Base-by-base conservation (phyloP, 495 filamentous ascomycete genomes). In the Lepraria neglecta region DNA sequence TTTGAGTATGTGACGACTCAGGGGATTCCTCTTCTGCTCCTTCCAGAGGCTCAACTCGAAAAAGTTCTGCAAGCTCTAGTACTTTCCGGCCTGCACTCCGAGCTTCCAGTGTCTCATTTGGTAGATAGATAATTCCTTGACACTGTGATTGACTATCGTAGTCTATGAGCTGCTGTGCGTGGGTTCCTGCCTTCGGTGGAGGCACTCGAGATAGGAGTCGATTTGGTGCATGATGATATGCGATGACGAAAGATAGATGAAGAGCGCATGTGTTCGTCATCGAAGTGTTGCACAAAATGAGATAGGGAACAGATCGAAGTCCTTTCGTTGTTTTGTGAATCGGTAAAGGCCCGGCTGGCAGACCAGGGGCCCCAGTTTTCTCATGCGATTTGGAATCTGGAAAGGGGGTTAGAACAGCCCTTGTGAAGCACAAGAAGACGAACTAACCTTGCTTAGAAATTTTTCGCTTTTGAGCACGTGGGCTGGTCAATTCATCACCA, bases 51-150 rank as follows among this genome's bases (percentile, higher is more conserved):
- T 24, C 12, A 15, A 67, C 53, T 14, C 65, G 64, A 42, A 72
- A 47, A 66, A 79, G 78, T 48, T 81, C 74, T 0, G 78, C 71
- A 24, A 88, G 74, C 56, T 82, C 76, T 59, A 89, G 71, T 31
- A 88, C 67, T 61, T 80, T 68, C 7, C 82, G 48, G 17, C 68
- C 68, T 21, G 66, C 55, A 46, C 56, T 38, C 35, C 35, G 35
- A 38, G 9, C 58, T 2, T 63, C 55, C 0, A 76, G 56, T 3
- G 46, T 40, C 0, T 67, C 44, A 40, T 75, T 75, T 1, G 75
- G 74, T 9, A 68, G 60, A 69, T 75, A 77, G 28, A 76, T 69
- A 7, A 78, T 66, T 10, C 75, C 74, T 38, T 69, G 70, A 57
- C 67, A 69, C 5, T 56, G 53, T 21, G 64, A 28, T 6, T 67